Base-by-base conservation (phyloP, 1,284 basidiomycete genomes). In the Ceratobasidium sp. region DNA sequence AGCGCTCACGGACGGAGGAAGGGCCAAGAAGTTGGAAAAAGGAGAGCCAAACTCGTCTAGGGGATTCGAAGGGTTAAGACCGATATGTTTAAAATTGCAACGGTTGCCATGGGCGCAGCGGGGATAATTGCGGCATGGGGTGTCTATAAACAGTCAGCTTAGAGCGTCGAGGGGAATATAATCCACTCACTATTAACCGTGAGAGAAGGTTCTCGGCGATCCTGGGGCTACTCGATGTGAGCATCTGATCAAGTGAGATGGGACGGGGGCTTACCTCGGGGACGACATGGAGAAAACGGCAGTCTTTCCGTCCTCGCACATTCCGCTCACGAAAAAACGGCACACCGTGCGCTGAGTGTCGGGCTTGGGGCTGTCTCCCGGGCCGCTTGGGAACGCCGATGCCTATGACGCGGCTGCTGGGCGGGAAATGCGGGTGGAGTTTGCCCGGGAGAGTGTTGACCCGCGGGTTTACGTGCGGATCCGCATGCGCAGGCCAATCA, bases 301-400 rank as follows among this genome's bases (percentile, higher is more conserved):
- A 74, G 71, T 74, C 71, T n/a, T 74, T 74, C 71, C 58, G 60
- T 74, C 63, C 49, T 74, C 71, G 60, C 71, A 74, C 71, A 74
- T 74, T 3, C 71, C 71, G 23, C 60, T 74, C 10, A 45, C 39
- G 42, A 56, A 74, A 26, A 74, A 74, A 5, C 71, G 42, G 39
- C 71, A 74, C 23, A 74, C 71, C 3, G 71, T 74, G 58, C 71
- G 71, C 33, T 74, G 63, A 13, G 47, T 63, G n/a, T 74, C 71
- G 33, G 20, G 56, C 39, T 31, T 42, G 26, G 64, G 64, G 28
- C 64, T 47, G 64, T 60, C 54, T 26, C 61, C n/a, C 47, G 42
- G 54, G 61, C 54, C 67, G 71, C 58, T 74, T 74, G 28, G 71
- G 42, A n/a, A 74, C 47, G 33, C 71, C 71, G 71, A 74, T 74